Conservation (phyloP, 2,329 filamentous ascomycete genomes). For the Phaeosphaeriaceae sp. region DNA sequence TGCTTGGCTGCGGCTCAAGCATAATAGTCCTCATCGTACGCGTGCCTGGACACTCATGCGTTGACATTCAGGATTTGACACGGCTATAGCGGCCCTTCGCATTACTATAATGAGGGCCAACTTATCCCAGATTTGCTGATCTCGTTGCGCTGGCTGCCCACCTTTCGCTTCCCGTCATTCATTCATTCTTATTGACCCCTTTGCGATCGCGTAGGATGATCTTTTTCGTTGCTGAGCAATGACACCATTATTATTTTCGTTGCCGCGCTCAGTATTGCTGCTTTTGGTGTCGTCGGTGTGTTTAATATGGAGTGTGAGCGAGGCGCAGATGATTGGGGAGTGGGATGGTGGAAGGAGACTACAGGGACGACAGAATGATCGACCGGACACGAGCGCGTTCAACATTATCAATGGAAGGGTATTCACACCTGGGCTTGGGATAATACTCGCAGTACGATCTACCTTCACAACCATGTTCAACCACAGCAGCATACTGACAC, state of each 20-base stretch:
- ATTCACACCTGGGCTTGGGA: constrained; percentile 72
- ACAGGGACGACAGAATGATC: constrained; percentile 28
- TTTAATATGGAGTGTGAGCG: constrained; percentile 24
- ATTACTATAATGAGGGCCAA: constrained; percentile 11
- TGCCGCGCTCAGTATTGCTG: constrained; percentile 16
- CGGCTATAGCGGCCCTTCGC: constrained; percentile 9
- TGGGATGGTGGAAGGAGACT: constrained; percentile 19
- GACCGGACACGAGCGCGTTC: constrained; percentile 52
- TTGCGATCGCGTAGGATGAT: constrained; percentile 31
- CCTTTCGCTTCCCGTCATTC: constrained; percentile 6
- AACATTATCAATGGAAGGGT: constrained; percentile 71
- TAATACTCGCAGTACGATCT: constrained; percentile 65
- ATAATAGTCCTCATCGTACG: constrained; percentile 9
- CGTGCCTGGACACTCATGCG: constrained; percentile 13
- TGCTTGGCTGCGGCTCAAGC: constrained; percentile 13
- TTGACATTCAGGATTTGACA: constrained; percentile 15
- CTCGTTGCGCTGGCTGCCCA: constrained; percentile 4
- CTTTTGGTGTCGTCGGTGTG: constrained; percentile 22
- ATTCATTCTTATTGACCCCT: constrained; percentile 5
- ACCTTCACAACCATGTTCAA: not conserved
- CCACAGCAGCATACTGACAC: constrained; percentile 13
- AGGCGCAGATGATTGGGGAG: constrained; percentile 39
- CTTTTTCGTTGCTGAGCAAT: constrained; percentile 39
- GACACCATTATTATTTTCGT: constrained; percentile 22
- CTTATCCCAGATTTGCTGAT: constrained; percentile 3